Percentiles rank a stretch among this genome's conserved stretches.
These are phyloP conservation scores for Thraustotheca clavata DNA, from an alignment of 352 stramenopile genomes.

Conservation along the genomic window DNA sequence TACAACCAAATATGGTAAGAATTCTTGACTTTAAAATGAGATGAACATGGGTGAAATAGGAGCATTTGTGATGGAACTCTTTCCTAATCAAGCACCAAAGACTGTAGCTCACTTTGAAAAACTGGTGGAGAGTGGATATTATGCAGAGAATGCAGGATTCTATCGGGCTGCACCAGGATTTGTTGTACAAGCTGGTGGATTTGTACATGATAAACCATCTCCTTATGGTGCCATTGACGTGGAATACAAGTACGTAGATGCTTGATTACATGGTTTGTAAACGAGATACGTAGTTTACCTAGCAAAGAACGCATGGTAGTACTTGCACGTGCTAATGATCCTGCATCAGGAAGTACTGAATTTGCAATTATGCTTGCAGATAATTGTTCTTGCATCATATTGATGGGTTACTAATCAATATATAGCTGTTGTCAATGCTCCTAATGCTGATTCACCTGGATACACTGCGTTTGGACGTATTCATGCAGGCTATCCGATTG, in stretches of 20 bases:
- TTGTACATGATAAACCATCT: conserved; percentile 55
- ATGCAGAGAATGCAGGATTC: conserved; percentile 54
- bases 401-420: neutral
- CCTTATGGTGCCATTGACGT: conserved; percentile 59
- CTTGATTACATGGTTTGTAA: neutral
- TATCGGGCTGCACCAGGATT: conserved; percentile 82
- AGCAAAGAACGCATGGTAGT: conserved; percentile 78
- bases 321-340: conserved; percentile 56
- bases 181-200: conserved; percentile 66
- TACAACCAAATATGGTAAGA: conserved; percentile 60
- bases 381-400: conserved; percentile 34
- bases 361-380: conserved; percentile 82
- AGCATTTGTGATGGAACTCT: conserved; percentile 71
- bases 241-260: conserved; percentile 47
- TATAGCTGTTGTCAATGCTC: conserved; percentile 45
- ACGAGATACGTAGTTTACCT: conserved; percentile 31
- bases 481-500: conserved; percentile 65
- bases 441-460: conserved; percentile 47
- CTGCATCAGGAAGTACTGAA: conserved; percentile 64
- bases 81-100: conserved; percentile 61
- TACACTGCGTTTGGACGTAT: conserved; percentile 77
- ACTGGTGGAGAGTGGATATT: conserved; percentile 53
- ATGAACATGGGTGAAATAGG: conserved; percentile 21
- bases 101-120: conserved; percentile 63
- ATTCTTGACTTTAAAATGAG: neutral